phyloP scores from a whole-genome alignment of 78 protist genomes.

The Pigoraptor vietnamica region DNA sequence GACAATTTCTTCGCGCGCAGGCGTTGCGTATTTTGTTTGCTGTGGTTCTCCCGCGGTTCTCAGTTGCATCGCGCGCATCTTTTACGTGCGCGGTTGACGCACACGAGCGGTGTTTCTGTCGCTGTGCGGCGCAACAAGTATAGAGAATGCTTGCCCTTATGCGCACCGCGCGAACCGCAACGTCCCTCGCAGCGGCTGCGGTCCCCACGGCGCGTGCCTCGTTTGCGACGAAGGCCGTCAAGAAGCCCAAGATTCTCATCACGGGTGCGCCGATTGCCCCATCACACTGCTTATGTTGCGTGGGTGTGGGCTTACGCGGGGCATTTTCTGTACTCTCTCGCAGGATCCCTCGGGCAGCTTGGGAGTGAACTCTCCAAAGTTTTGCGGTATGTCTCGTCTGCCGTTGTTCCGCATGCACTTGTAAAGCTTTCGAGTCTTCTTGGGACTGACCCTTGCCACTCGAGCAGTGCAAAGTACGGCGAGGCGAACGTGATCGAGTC shows the following conservation, averaged over 20 bases:
- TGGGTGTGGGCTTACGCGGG: neutral
- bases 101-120: too few relatives aligned
- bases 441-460: neutral
- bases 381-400: neutral
- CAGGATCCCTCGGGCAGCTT: slow-evolving; percentile 34
- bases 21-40: too few relatives aligned
- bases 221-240: neutral
- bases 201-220: neutral
- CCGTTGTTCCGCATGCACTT: neutral
- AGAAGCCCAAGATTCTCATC: neutral
- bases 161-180: too few relatives aligned
- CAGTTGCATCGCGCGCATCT: too few relatives aligned
- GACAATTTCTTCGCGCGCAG: too few relatives aligned
- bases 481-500: slow-evolving; percentile 28
- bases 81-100: too few relatives aligned
- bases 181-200: neutral
- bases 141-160: too few relatives aligned
- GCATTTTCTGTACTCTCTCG: neutral
- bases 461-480: slow-evolving; percentile 7
- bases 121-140: too few relatives aligned
- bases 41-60: too few relatives aligned
- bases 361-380: slow-evolving; percentile 13
- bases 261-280: too few relatives aligned
- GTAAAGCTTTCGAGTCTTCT: neutral
- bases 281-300: too few relatives aligned